Percentiles rank a stretch among this genome's conserved stretches.
phyloP scores from a whole-genome alignment of 345 rosid species.

The Capsella bursapastoris region DNA sequence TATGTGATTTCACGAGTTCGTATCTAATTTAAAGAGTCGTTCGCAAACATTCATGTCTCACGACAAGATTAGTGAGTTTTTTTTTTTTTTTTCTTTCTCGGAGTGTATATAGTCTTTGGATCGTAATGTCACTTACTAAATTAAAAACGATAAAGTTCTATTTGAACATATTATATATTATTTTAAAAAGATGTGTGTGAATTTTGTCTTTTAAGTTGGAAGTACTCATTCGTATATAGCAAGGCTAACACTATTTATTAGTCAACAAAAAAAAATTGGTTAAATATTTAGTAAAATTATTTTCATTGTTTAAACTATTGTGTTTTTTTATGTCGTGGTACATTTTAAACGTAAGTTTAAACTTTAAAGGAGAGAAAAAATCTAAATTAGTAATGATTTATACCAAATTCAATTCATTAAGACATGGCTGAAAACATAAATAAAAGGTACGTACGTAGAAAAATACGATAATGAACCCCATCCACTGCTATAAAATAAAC shows the following conservation, averaged over 20 bases:
- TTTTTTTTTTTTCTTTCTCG: too few species aligned
- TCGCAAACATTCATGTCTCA: neutral
- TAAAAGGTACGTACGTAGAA: neutral
- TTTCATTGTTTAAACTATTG: neutral
- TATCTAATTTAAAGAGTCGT: neutral
- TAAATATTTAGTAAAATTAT: neutral
- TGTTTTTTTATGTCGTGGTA: too few species aligned
- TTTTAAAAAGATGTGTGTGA: neutral
- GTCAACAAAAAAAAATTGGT: neutral
- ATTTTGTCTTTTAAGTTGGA: neutral
- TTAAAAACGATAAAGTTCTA: too few species aligned
- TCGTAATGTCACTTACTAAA: too few species aligned
- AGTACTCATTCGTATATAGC: neutral
- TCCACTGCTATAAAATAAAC: conserved; percentile 37
- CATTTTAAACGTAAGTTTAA: neutral
- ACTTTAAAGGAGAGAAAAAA: neutral
- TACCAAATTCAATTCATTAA: conserved; percentile 3
- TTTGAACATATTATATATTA: neutral
- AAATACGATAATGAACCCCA: neutral
- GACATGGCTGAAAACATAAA: conserved; percentile 7
- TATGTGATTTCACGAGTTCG: neutral
- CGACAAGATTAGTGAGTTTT: neutral
- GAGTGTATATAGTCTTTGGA: too few species aligned
- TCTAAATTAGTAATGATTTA: neutral
- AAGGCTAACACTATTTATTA: neutral